A percentile compares a stretch with the other conserved stretches of the same genome.
These are phyloP conservation scores for Epichloe sp. DNA, from an alignment of 2,329 filamentous ascomycete genomes.

Conservation along the genomic window DNA sequence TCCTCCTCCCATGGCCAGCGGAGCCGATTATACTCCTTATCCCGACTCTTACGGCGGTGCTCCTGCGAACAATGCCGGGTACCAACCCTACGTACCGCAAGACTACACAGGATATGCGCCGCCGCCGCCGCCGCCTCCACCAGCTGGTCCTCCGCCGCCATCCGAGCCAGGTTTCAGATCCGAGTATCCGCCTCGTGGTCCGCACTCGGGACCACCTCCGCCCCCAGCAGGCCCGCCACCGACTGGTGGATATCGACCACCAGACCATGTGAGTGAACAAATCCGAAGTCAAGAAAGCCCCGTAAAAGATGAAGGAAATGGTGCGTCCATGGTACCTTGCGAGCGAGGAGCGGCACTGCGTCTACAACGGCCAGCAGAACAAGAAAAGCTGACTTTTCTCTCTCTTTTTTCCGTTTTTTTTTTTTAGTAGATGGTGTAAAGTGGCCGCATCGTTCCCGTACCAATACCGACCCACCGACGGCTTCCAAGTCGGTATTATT, in stretches of 20 bases:
- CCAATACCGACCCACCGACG: neutral
- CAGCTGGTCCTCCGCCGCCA: conserved; percentile 18
- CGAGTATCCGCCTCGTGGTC: conserved; percentile 8
- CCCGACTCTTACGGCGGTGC: conserved; percentile 16
- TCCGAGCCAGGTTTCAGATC: conserved; percentile 6
- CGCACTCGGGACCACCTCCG: conserved; percentile 17
- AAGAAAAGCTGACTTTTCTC: conserved; percentile 8
- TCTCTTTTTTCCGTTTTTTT: neutral
- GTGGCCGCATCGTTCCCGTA: neutral
- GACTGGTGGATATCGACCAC: conserved; percentile 20
- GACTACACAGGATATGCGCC: conserved; percentile 29
- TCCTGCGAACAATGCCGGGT: conserved; percentile 17
- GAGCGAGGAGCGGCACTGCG: conserved; percentile 4
- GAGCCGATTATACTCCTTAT: conserved; percentile 9
- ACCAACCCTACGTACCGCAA: conserved; percentile 27
- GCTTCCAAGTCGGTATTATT: conserved; percentile 31
- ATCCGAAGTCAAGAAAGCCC: conserved; percentile 15
- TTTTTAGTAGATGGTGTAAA: conserved; percentile 21
- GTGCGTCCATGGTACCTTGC: conserved; percentile 23
- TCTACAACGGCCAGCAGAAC: conserved; percentile 4
- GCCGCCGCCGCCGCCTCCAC: conserved; percentile 17
- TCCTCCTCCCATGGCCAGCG: conserved; percentile 5
- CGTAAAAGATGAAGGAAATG: conserved; percentile 19
- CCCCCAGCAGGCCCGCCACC: conserved; percentile 23
- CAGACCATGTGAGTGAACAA: conserved; percentile 32